phyloP scores from a whole-genome alignment of 139 green algal species.

The Coccomyxa sp. region DNA sequence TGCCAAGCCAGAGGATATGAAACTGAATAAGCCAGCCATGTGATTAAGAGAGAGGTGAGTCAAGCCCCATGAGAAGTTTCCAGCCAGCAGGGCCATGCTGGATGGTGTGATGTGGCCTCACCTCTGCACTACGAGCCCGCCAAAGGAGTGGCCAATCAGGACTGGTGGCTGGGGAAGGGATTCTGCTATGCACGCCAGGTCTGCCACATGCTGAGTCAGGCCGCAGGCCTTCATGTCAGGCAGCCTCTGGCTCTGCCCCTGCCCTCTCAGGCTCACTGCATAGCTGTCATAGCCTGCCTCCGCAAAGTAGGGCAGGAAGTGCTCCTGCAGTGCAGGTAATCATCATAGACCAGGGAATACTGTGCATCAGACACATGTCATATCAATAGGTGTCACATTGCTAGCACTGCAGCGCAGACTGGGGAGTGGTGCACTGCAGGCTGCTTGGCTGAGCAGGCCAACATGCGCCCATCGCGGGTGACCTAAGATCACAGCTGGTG shows the following conservation, averaged over 20 bases:
- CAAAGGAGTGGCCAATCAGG: constrained; percentile 79
- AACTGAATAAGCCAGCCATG: too few relatives aligned
- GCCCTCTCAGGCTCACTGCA: constrained; percentile 64
- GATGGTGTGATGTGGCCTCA: constrained; percentile 40
- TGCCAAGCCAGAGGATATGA: too few relatives aligned
- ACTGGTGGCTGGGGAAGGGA: constrained; percentile 52
- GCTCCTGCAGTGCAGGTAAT: constrained; percentile 35
- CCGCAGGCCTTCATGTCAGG: constrained; percentile 32
- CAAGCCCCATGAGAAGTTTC: too few relatives aligned
- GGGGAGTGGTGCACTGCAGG: too few relatives aligned
- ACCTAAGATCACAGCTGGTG: too few relatives aligned
- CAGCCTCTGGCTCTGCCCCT: constrained; percentile 46
- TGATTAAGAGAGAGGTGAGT: too few relatives aligned
- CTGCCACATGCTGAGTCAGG: constrained; percentile 50
- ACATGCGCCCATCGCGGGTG: neutral
- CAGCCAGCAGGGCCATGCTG: neutral
- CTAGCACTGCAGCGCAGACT: too few relatives aligned
- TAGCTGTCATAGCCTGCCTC: constrained; percentile 59
- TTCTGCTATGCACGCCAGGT: constrained; percentile 51
- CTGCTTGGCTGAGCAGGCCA: too few relatives aligned
- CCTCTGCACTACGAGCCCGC: constrained; percentile 73
- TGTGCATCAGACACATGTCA: too few relatives aligned
- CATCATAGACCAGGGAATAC: neutral
- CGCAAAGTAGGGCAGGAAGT: constrained; percentile 80
- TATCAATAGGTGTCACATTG: too few relatives aligned